Base-by-base conservation (phyloP, 306 rosid species). In the Cicer judaicum region DNA sequence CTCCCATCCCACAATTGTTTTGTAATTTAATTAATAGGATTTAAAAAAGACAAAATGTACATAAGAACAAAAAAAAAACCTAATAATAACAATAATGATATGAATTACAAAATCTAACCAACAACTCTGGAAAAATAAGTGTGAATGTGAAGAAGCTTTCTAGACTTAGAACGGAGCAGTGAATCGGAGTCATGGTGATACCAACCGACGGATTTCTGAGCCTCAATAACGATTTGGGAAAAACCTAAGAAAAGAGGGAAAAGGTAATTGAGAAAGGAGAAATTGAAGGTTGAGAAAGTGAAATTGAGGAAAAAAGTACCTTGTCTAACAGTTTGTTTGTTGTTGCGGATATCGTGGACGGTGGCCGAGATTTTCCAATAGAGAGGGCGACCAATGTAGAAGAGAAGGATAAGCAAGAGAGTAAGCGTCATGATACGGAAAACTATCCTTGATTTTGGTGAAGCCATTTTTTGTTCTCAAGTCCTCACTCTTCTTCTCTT, bases 341-440 rank as follows among this genome's bases (percentile, higher is more conserved):
- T 92, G 66, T 85, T 54, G 70, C 93, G 91, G 73, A 92, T 88
- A 39, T 92, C 98, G 76, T 88, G 92, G 54, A 90, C 64, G 64
- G 98, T 88, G 48, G 96, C 96, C 12, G 96, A 87, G 80, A 92
- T 74, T 74, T 92, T 92, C 96, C 98, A 92, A 76, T 92, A 92
- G 63, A 92, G 81, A 53, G 96, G 96, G 44, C 96, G 98, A 73
- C 91, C 94, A 14, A 83, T 76, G 80, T 88, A 92, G 89, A 90
- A 92, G 79, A 88, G 70, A 57, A 87, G 5, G 7, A 92, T 73
- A 14, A 92, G 9, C 14, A 86, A 8, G 1, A 87, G 60, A 42
- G 75, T 71, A 14, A 72, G 64, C 65, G 85, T 8, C 5, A 50
- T 11, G 2, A 83, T 5, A 40, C 96, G 98, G 85, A 90, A 90